A percentile compares a stretch with the other conserved stretches of the same genome.
These are phyloP conservation scores for Alternaria gaisen DNA, from an alignment of 2,329 filamentous ascomycete species.

Conservation along the genomic window DNA sequence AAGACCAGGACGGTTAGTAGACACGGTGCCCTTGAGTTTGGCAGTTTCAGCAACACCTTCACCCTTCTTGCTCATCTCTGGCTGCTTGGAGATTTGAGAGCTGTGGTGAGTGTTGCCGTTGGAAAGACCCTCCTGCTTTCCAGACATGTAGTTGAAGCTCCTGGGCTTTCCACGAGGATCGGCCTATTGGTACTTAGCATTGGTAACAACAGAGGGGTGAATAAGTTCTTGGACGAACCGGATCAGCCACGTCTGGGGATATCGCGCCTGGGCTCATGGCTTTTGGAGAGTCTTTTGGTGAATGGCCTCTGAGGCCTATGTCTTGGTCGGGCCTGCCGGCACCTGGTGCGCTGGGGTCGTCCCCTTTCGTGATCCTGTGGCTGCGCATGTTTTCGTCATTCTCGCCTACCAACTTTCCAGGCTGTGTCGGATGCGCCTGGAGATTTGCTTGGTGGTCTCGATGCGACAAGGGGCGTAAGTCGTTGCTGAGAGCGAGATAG, in stretches of 20 bases:
- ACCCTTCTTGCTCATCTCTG: constrained; percentile 63
- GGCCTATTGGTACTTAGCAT: constrained; percentile 37
- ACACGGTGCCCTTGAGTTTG: constrained; percentile 56
- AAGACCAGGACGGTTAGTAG: constrained; percentile 40
- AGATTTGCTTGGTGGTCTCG: neutral
- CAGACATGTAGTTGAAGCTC: constrained; percentile 54
- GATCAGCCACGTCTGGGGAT: constrained; percentile 41
- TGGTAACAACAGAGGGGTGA: neutral
- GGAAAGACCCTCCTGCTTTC: constrained; percentile 63
- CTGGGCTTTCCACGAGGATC: constrained; percentile 37
- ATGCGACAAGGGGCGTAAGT: neutral
- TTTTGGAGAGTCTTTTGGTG: neutral
- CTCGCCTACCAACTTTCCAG: neutral
- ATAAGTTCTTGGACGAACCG: constrained; percentile 24
- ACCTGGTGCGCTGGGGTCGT: constrained; percentile 4
- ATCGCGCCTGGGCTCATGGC: neutral
- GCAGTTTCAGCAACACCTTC: constrained; percentile 65
- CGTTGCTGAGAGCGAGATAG: constrained; percentile 1
- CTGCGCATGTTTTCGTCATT: constrained; percentile 2
- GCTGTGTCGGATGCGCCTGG: neutral
- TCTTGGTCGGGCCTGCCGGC: constrained; percentile 6
- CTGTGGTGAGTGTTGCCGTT: constrained; percentile 63
- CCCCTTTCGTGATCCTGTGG: neutral
- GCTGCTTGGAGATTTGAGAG: constrained; percentile 53
- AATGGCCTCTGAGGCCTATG: neutral